Conservation (phyloP, 306 rosid species). For the Morella rubra region DNA sequence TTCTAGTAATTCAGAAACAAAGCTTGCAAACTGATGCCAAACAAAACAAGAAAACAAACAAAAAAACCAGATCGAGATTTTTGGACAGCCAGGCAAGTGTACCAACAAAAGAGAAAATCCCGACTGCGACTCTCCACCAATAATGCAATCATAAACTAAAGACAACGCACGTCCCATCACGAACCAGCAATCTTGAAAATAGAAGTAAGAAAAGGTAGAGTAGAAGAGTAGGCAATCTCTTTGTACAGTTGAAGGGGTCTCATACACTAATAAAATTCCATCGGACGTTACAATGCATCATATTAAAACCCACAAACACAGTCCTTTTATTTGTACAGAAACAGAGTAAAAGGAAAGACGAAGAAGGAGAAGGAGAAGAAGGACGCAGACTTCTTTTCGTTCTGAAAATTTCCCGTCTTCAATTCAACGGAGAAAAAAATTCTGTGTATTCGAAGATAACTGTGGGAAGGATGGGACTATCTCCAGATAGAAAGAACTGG, state of each 20-base stretch:
- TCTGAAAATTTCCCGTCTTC: conserved; percentile 45
- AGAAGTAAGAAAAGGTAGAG: not conserved
- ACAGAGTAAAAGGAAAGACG: not conserved
- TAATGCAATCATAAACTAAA: conserved; percentile 23
- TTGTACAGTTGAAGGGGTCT: not conserved
- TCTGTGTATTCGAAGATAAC: conserved; percentile 31
- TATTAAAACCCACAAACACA: conserved; percentile 11
- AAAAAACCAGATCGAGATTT: not conserved
- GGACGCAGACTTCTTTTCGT: not conserved
- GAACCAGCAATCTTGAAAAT: conserved; percentile 4
- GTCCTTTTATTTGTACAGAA: not conserved
- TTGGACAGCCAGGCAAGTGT: conserved; percentile 43
- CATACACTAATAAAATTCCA: not conserved
- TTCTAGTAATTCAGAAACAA: too few species aligned
- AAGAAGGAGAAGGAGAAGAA: not conserved
- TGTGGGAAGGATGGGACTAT: conserved; percentile 50
- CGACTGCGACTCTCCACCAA: conserved; percentile 44
- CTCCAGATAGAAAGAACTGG: conserved; percentile 74
- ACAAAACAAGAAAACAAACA: not conserved
- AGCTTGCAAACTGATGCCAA: too few species aligned
- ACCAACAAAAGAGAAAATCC: conserved; percentile 29
- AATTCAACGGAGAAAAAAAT: conserved; percentile 45
- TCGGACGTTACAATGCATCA: conserved; percentile 34
- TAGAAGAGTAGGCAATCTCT: not conserved
- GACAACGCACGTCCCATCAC: not conserved